Base-by-base conservation (phyloP, 108 stramenopile species). In the Cylindrotheca fusiformis region DNA sequence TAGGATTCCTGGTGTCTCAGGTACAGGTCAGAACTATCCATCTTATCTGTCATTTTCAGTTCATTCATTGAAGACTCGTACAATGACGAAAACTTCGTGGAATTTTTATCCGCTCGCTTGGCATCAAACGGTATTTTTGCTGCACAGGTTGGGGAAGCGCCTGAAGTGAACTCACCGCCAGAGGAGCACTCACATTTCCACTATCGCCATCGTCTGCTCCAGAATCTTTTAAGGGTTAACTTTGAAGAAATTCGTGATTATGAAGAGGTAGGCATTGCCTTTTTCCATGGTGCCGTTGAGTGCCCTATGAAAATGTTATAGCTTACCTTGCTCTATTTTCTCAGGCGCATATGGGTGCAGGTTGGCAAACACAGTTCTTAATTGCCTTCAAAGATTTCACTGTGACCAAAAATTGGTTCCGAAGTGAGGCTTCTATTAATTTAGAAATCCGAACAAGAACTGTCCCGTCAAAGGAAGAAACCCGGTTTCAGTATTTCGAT, bases 231-330 rank as follows among this genome's bases (percentile, higher is more conserved):
- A 33, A 36, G 70, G 17, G 64, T 65, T 1, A 86, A 85, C 30
- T 91, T 91, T 58, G 44, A 71, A 48, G 74, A 72, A 36, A 65
- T 88, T 27, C 80, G 84, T 18, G 75, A 78, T 23, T 91, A 91
- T 31, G 60, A 61, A 22, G 60, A 61, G 47, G 60, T 58, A 58
- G n/a, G n/a, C n/a, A n/a, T n/a, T 20, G 57, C 44, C n/a, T 6
- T 51, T 51, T 51, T n/a, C 5, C 50, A 20, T 20, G 50, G 10
- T 20, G 6, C 50, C 19, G 17, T 6, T 6, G 50, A 20, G 21
- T 10, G 19, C 19, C 10, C 25, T 55, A 14, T 29, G 27, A 18
- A 18, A 24, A 55, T 55, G 17, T 5, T 30, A 30, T 28, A 14
- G 5, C 10, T 20, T 58, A 44, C 5, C 32, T 20, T 41, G 33